Base-by-base conservation (phyloP, 331 rosid genomes). In the Malus hybrid region DNA sequence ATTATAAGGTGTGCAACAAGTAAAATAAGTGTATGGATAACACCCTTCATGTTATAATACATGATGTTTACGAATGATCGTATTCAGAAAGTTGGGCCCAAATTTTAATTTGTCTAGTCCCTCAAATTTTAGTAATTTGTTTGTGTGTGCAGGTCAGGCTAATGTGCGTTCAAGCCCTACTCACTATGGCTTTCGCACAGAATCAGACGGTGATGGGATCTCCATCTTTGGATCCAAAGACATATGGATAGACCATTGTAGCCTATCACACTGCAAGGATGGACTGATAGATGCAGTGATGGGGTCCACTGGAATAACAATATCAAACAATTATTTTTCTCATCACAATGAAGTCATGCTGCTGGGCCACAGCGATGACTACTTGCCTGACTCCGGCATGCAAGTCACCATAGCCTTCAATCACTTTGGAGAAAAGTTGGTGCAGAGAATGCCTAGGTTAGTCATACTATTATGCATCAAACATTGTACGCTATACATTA, bases 371-470 rank as follows among this genome's bases (percentile, higher is more conserved):
- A 90, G 95, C 65, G 98, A 93, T 31, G 78, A 66, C 19, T 93
- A 93, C 82, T 29, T 31, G 3, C 92, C 90, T 0, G 98, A 93
- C 76, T 71, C 89, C 1, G 92, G 86, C 3, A 93, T 93, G 98
- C 96, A 91, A 69, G 98, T 89, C 5, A 93, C 98, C 2, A 87
- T 93, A 4, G 98, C 98, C 15, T 93, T 93, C 84, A 93, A 93
- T 77, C 98, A 88, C 77, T 93, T 93, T 13, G 97, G 98, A 0
- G 89, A 91, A 46, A 36, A 82, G 6, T 86, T 93, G 4, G 91
- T 93, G 8, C 98, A 93, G 79, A 65, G 98, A 31, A 93, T 93
- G 98, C 98, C 98, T 1, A 44, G 50, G 50, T 44, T 12, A 44
- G 50, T 44, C 50, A 1, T 44, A 3, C 16, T 12, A 1, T 12